Evolutionary conservation across 2,329 filamentous ascomycete species (phyloP), one percentile per base, ranked within the genome.

Genomic region (Rhinocladiella mackenziei): DNA sequence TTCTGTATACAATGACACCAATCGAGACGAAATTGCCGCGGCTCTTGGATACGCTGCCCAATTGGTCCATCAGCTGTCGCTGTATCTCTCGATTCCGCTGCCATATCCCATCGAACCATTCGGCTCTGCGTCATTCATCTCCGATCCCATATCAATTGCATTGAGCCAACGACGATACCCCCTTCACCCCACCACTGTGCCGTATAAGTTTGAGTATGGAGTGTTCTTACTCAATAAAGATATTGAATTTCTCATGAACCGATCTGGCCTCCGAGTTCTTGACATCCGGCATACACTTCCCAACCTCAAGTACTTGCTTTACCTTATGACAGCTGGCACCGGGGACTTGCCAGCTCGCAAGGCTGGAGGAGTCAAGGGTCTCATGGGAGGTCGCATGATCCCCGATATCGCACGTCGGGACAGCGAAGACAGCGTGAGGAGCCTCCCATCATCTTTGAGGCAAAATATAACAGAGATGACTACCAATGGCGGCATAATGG

Each of bases 181-280:
- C 0, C 75, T 98, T 0, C 89, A 89, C 64, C 65, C 85, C 69
- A 75, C 77, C 60, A 76, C 78, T 2, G 80, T 88, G 0, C 80
- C 89, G 33, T 97, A 91, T 69, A 82, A 91, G 2, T 97, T 97
- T 64, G 91, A 97, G 58, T 98, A 97, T 63, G 92, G 76, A 8
- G 92, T 95, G 61, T 98, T 97, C 58, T 71, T 97, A n/a, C 75
- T 98, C 10, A 97, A 97, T 69, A 96, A 97, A 66, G 74, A 97
- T 60, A 89, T 98, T 43, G 89, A 97, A 56, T 72, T 81, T 35
- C 62, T 84, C 8, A 70, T 80, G 56, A 76, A 73, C 48, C 67
- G 71, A 1, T 81, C 89, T 54, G 84, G 84, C 0, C 70, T 96
- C 9, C 81, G 83, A 34, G 82, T 94, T 1, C 76, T 96, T 51